phyloP scores from a whole-genome alignment of 2,329 filamentous ascomycete genomes.

The Phialophora verrucosa region DNA sequence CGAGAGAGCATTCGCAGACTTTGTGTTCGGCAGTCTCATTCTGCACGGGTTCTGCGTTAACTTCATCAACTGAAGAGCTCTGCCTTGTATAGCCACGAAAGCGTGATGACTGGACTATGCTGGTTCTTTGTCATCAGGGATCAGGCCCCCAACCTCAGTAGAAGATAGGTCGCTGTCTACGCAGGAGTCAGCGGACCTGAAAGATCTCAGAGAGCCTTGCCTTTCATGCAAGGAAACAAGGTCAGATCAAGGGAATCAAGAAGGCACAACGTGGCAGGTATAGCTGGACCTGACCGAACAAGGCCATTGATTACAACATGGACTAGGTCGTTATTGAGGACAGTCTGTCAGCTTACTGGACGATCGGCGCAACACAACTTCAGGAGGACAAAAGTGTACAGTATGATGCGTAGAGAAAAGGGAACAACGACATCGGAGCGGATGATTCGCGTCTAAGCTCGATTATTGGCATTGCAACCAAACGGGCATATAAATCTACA shows the following conservation, averaged over 20 bases:
- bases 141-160: not conserved
- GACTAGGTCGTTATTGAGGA: not conserved
- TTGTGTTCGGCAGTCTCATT: constrained; percentile 90
- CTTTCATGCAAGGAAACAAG: not conserved
- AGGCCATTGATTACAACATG: not conserved
- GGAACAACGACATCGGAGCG: not conserved
- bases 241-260: not conserved
- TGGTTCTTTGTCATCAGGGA: not conserved
- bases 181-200: not conserved
- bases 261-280: not conserved
- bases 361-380: not conserved
- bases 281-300: not conserved
- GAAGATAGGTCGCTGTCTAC: not conserved
- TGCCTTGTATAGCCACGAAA: not conserved
- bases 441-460: not conserved
- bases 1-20: constrained; percentile 90
- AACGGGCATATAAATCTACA: too few relatives aligned
- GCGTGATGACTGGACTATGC: not conserved
- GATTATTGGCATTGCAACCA: not conserved
- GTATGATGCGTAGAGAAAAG: not conserved
- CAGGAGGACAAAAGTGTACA: not conserved
- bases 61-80: constrained; percentile 81
- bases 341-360: not conserved
- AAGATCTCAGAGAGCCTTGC: not conserved
- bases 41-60: constrained; percentile 99